These are phyloP conservation scores for Trametopsis cervina DNA, from an alignment of 768 basidiomycete species.

Conservation along the genomic window DNA sequence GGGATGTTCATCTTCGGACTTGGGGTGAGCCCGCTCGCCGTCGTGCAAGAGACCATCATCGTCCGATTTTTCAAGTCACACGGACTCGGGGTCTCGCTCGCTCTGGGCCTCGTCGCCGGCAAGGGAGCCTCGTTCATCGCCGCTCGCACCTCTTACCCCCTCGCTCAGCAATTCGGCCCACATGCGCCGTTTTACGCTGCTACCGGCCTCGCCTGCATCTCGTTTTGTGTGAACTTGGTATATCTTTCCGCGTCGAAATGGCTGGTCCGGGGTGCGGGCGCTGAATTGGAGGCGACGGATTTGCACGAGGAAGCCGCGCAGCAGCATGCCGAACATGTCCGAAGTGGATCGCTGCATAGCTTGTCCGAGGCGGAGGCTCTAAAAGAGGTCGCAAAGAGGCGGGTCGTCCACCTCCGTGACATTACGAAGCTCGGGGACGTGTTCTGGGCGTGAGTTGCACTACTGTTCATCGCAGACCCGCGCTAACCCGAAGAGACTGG, in stretches of 20 bases:
- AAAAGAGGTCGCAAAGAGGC: constrained; percentile 59
- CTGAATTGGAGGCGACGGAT: constrained; percentile 60
- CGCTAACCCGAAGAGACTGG: not conserved
- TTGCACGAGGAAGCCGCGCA: constrained; percentile 44
- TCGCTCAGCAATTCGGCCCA: constrained; percentile 59
- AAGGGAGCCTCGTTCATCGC: constrained; percentile 74
- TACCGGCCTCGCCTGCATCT: constrained; percentile 54
- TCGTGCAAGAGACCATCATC: constrained; percentile 81
- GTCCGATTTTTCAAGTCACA: constrained; percentile 75
- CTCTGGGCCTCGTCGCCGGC: constrained; percentile 77
- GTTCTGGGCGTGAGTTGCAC: constrained; percentile 60
- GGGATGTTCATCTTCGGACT: constrained; percentile 79
- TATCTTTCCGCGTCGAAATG: constrained; percentile 61
- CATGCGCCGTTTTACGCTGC: constrained; percentile 73
- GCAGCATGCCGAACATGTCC: constrained; percentile 11
- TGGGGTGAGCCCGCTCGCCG: constrained; percentile 73
- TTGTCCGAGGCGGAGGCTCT: constrained; percentile 56
- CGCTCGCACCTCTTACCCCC: constrained; percentile 68
- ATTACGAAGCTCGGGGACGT: constrained; percentile 65
- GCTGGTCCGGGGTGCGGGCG: constrained; percentile 54
- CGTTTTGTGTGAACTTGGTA: constrained; percentile 60
- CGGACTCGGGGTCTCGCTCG: constrained; percentile 70
- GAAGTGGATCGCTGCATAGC: constrained; percentile 32
- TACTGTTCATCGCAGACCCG: not conserved
- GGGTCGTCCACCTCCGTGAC: constrained; percentile 50